These are phyloP conservation scores for Xanthoceras sorbifolium DNA, from an alignment of 345 rosid species.

Conservation along the genomic window DNA sequence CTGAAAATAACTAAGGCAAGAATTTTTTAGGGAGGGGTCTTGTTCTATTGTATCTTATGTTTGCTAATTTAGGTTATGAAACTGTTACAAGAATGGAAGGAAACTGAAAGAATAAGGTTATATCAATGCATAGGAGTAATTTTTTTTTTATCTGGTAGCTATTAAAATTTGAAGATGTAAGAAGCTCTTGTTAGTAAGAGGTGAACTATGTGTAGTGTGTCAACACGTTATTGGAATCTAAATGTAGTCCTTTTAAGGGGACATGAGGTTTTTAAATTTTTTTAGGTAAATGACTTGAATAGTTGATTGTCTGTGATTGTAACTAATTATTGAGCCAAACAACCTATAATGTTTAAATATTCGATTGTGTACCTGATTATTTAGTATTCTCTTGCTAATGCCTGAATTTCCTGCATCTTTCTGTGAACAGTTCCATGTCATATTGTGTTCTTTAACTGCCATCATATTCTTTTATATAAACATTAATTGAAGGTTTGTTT, in stretches of 20 bases:
- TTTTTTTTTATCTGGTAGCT: neutral
- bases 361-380: neutral
- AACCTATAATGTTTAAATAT: neutral
- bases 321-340: neutral
- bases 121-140: neutral
- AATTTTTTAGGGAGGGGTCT: neutral
- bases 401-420: constrained; percentile 4
- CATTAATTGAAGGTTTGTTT: neutral
- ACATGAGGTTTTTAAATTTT: neutral
- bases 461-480: neutral
- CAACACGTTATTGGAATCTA: neutral
- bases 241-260: neutral
- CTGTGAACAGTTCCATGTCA: too few relatives aligned
- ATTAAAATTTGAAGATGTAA: neutral
- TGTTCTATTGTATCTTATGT: neutral
- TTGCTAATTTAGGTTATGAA: neutral
- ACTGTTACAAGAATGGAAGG: neutral
- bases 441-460: neutral
- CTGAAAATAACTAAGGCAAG: neutral
- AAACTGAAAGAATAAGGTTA: neutral
- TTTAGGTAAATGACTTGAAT: neutral
- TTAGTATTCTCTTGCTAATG: neutral
- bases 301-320: neutral
- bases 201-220: too few relatives aligned
- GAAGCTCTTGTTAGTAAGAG: neutral